phyloP scores from a whole-genome alignment of 1,139 yeast species.

The Zygosaccharomyces sapae region DNA sequence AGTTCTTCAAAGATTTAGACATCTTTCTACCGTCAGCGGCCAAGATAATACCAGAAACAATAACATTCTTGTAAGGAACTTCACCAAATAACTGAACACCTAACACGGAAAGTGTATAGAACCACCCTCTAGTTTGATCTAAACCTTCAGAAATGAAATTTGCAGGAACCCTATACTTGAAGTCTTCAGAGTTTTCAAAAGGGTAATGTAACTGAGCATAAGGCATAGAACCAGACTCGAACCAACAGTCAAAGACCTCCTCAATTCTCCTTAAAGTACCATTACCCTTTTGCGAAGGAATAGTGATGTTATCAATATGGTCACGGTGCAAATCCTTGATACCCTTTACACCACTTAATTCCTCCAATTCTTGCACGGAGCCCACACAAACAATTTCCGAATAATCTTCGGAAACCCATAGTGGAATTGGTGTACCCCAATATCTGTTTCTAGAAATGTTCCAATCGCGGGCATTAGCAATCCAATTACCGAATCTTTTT shows the following conservation, averaged over 20 bases:
- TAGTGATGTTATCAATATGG: constrained; percentile 81
- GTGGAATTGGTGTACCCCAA: constrained; percentile 99
- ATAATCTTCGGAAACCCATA: constrained; percentile 93
- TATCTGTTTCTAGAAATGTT: constrained; percentile 95
- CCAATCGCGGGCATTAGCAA: constrained; percentile 98
- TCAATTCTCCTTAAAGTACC: constrained; percentile 85
- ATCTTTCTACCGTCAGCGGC: constrained; percentile 99
- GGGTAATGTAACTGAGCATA: constrained; percentile 97
- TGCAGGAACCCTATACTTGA: constrained; percentile 81
- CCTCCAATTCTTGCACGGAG: constrained; percentile 77
- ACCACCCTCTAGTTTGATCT: constrained; percentile 99
- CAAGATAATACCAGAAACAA: constrained; percentile 92
- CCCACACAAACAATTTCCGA: constrained; percentile 93
- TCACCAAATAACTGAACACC: constrained; percentile 92
- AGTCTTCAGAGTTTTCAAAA: constrained; percentile 73
- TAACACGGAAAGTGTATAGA: constrained; percentile 89
- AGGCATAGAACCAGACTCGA: constrained; percentile 99
- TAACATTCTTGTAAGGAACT: constrained; percentile 93
- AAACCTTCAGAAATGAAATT: constrained; percentile 97
- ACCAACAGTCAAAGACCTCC: constrained; percentile 99
- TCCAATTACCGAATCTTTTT: constrained; percentile 96
- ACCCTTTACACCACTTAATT: constrained; percentile 73
- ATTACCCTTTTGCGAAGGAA: constrained; percentile 89
- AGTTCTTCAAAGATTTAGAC: constrained; percentile 97
- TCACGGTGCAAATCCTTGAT: constrained; percentile 94